Conservation (phyloP, 2,329 filamentous ascomycete genomes). For the Berkeleyomyces basicola region DNA sequence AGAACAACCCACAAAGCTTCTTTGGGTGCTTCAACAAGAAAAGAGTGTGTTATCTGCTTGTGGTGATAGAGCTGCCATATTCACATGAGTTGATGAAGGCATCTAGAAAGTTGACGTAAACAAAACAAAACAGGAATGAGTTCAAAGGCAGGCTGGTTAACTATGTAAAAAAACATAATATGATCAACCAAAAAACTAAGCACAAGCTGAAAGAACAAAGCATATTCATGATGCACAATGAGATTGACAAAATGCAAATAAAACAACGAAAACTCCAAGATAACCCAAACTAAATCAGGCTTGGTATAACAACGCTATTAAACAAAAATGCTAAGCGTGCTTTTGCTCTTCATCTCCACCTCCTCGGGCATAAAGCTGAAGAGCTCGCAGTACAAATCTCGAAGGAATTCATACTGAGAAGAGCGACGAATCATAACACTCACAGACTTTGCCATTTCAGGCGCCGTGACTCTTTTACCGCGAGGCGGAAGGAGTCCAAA, state of each 20-base stretch:
- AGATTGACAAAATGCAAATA: constrained; percentile 1
- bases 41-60: no score
- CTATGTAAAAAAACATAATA: background rate
- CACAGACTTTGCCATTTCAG: constrained; percentile 69
- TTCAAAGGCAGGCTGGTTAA: background rate
- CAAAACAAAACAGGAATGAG: no score
- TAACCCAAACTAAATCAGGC: background rate
- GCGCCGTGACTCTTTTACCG: constrained; percentile 45
- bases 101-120: no score
- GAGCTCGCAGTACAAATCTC: constrained; percentile 67
- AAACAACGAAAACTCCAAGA: background rate
- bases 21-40: no score
- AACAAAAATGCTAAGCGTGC: constrained; percentile 37
- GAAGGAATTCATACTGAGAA: constrained; percentile 60
- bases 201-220: background rate
- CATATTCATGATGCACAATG: background rate
- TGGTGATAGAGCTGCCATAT: no score
- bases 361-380: constrained; percentile 77
- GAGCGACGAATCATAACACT: constrained; percentile 53
- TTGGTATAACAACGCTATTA: constrained; percentile 17
- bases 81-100: no score
- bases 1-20: no score
- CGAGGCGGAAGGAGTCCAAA: constrained; percentile 28
- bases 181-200: background rate
- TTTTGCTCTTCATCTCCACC: constrained; percentile 38